These are phyloP conservation scores for Phytopythium sindhum DNA, from an alignment of 352 stramenopile species.

Conservation along the genomic window DNA sequence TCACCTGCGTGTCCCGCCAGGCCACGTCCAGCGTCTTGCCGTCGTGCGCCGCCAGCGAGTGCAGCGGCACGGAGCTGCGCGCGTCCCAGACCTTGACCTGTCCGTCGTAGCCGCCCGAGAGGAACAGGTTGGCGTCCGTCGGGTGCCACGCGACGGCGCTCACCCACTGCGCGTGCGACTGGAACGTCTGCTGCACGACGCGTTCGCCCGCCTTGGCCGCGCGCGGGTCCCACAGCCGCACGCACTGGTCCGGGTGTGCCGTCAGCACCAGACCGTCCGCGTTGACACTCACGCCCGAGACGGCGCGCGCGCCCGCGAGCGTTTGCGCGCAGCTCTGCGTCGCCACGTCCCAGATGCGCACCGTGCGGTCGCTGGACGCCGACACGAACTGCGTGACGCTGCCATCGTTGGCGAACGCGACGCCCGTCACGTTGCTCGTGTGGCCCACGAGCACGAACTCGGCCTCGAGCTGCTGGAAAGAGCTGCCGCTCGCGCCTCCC, in stretches of 20 bases:
- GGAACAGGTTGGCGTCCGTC: slow-evolving; percentile 56
- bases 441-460: slow-evolving; percentile 75
- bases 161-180: slow-evolving; percentile 85
- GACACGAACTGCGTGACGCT: slow-evolving; percentile 49
- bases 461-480: slow-evolving; percentile 69
- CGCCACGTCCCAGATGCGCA: slow-evolving; percentile 77
- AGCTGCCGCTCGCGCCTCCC: slow-evolving; percentile 20
- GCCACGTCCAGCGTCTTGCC: slow-evolving; percentile 68
- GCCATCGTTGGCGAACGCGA: slow-evolving; percentile 53
- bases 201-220: slow-evolving; percentile 63
- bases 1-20: slow-evolving; percentile 42
- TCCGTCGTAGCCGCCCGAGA: slow-evolving; percentile 75
- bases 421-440: slow-evolving; percentile 72
- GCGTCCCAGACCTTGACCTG: slow-evolving; percentile 81
- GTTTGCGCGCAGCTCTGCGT: slow-evolving; percentile 74
- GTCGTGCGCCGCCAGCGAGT: slow-evolving; percentile 72
- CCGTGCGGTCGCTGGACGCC: slow-evolving; percentile 60
- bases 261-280: slow-evolving; percentile 60
- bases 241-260: slow-evolving; percentile 73
- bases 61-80: slow-evolving; percentile 68
- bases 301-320: slow-evolving; percentile 68
- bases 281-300: slow-evolving; percentile 73
- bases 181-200: slow-evolving; percentile 76
- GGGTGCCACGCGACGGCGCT: slow-evolving; percentile 73
- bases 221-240: slow-evolving; percentile 81